phyloP scores from a whole-genome alignment of 805 yeast genomes.

The Dipodascus albidus region DNA sequence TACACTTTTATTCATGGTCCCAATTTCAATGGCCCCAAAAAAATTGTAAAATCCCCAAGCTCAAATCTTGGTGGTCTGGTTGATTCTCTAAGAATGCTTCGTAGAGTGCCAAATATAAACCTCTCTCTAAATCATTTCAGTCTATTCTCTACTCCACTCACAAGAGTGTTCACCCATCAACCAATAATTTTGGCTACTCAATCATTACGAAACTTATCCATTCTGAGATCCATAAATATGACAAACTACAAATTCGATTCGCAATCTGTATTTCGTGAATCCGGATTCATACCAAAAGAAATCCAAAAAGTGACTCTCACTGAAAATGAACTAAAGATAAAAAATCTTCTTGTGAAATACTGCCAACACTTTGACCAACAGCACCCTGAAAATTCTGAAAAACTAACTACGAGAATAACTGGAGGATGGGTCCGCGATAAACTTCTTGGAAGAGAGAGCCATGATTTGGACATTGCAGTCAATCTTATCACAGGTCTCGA shows the following conservation, averaged over 20 bases:
- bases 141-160: too few relatives aligned
- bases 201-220: too few relatives aligned
- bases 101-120: too few relatives aligned
- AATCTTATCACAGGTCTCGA: constrained; percentile 76
- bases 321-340: constrained; percentile 21
- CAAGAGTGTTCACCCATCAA: too few relatives aligned
- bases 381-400: constrained; percentile 10
- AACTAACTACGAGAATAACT: constrained; percentile 63
- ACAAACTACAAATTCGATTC: not conserved
- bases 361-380: constrained; percentile 16
- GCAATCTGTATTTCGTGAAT: not conserved
- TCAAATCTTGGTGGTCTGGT: too few relatives aligned
- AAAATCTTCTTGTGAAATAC: constrained; percentile 23
- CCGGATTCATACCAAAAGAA: not conserved
- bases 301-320: constrained; percentile 15
- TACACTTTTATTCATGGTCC: too few relatives aligned
- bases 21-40: too few relatives aligned
- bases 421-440: constrained; percentile 99
- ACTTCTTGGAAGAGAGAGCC: constrained; percentile 62
- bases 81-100: too few relatives aligned
- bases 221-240: not conserved
- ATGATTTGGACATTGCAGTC: constrained; percentile 89
- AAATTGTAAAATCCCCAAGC: too few relatives aligned
- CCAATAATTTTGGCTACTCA: too few relatives aligned
- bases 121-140: too few relatives aligned